Evolutionary conservation across 129 eudicot species (phyloP), one percentile per base, ranked within the genome.

Genomic region (Deinandra increscens): DNA sequence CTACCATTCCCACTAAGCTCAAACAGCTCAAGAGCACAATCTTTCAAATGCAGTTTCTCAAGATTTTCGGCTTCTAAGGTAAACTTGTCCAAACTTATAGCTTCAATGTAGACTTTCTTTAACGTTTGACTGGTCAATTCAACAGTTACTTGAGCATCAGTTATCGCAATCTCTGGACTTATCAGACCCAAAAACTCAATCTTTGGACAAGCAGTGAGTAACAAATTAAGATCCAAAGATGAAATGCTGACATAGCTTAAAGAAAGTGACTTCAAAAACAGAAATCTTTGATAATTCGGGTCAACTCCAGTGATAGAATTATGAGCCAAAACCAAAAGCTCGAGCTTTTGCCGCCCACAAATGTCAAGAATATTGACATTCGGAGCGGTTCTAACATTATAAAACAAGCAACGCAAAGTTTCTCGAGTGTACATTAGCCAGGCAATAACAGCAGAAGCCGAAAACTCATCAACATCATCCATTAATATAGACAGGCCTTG

Each of bases 381-480:
- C 1, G 97, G 97, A 11, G 69, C 76, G 1, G 95, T 87, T 46
- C 91, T 76, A 1, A 90, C 97, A 37, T 90, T 90, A 68, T 90
- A 86, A 72, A 69, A 66, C 75, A 90, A 75, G 64, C 79, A 78
- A 0, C 75, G 79, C 19, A 90, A 61, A 13, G 80, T 82, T 68
- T 90, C 97, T 37, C 97, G 74, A 0, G 95, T 87, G 60, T 87
- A 87, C 95, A 87, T 84, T 31, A 90, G 76, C 97, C 97, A 90
- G 67, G 91, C 91, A 68, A 79, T 82, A 42, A 90, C 95, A 4
- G 97, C 74, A 26, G 97, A 79, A 75, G 95, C 97, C 0, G 88
- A 81, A 56, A 90, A 87, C 79, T 90, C 97, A 72, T 90, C 95
- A n/a, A 90, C 91, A 68, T 87, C 97, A 72, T 90, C 95, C 95